Percentiles rank a stretch among this genome's conserved stretches.
Evolutionary conservation across 306 rosid species (phyloP).

Genomic region (Vigna unguiculata): DNA sequence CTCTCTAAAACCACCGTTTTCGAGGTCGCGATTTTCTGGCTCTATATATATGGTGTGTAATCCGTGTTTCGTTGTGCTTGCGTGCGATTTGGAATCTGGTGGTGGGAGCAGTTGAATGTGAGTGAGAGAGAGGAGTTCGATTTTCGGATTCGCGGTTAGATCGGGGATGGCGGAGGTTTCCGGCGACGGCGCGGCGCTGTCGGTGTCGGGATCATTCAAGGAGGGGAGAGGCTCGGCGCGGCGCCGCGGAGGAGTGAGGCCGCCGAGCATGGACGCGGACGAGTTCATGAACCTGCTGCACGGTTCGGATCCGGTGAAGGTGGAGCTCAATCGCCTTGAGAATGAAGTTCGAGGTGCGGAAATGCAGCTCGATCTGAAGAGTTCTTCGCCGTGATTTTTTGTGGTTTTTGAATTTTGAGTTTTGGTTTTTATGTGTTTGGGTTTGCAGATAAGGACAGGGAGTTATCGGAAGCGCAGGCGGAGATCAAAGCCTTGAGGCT

Average conservation of each 20-base stretch:
- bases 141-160: slow-evolving; percentile 48
- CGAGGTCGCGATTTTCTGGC: slow-evolving; percentile 37
- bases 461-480: slow-evolving; percentile 89
- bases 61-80: slow-evolving; percentile 1
- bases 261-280: slow-evolving; percentile 89
- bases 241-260: slow-evolving; percentile 68
- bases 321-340: slow-evolving; percentile 96
- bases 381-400: slow-evolving; percentile 49
- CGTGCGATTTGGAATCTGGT: slow-evolving; percentile 61
- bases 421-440: background rate
- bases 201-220: slow-evolving; percentile 83
- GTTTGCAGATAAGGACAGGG: slow-evolving; percentile 93
- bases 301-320: slow-evolving; percentile 99
- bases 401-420: slow-evolving; percentile 27
- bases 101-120: slow-evolving; percentile 67
- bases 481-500: slow-evolving; percentile 93
- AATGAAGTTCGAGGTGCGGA: slow-evolving; percentile 89
- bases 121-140: background rate
- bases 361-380: slow-evolving; percentile 77
- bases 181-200: slow-evolving; percentile 55
- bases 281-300: slow-evolving; percentile 83
- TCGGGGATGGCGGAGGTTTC: slow-evolving; percentile 84
- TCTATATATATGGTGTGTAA: slow-evolving; percentile 7
- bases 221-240: slow-evolving; percentile 79
- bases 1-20: slow-evolving; percentile 46